Evolutionary conservation across 2,329 filamentous ascomycete species (phyloP).

Genomic region (Fusarium mundagurra): DNA sequence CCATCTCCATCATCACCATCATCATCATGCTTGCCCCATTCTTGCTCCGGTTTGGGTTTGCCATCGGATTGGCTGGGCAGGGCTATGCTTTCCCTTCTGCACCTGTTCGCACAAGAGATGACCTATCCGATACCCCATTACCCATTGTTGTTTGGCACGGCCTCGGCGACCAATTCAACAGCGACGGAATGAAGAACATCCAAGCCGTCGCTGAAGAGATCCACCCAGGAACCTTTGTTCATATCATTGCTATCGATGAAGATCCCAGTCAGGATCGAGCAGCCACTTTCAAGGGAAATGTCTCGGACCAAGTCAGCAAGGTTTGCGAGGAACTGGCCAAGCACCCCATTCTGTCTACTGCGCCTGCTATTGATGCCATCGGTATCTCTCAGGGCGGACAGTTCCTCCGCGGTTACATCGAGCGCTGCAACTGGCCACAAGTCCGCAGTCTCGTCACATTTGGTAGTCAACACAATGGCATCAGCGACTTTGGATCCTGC

Average conservation of each 20-base stretch:
- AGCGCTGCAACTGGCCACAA: constrained; percentile 83
- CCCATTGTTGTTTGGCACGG: constrained; percentile 97
- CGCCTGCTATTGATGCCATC: constrained; percentile 86
- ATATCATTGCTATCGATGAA: constrained; percentile 78
- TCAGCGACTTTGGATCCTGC: constrained; percentile 83
- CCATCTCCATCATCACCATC: background rate
- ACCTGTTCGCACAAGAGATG: constrained; percentile 39
- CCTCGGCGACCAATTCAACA: constrained; percentile 77
- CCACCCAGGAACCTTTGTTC: constrained; percentile 85
- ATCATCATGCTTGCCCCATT: constrained; percentile 29
- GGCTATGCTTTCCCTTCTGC: constrained; percentile 35
- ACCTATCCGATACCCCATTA: constrained; percentile 72
- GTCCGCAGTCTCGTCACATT: constrained; percentile 87
- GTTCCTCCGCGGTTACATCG: constrained; percentile 90
- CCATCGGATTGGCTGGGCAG: constrained; percentile 43
- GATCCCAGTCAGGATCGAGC: constrained; percentile 76
- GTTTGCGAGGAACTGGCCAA: constrained; percentile 82
- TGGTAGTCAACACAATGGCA: constrained; percentile 92
- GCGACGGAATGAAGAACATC: constrained; percentile 77
- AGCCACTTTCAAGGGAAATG: constrained; percentile 90
- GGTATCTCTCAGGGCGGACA: constrained; percentile 97
- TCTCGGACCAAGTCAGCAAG: constrained; percentile 77
- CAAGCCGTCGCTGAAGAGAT: constrained; percentile 75
- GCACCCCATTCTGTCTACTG: constrained; percentile 82
- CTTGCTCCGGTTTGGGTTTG: constrained; percentile 42